Percentiles rank a stretch among this genome's conserved stretches.
phyloP scores from a whole-genome alignment of 176 grass and related monocot species.

The Saccharum officinarum region DNA sequence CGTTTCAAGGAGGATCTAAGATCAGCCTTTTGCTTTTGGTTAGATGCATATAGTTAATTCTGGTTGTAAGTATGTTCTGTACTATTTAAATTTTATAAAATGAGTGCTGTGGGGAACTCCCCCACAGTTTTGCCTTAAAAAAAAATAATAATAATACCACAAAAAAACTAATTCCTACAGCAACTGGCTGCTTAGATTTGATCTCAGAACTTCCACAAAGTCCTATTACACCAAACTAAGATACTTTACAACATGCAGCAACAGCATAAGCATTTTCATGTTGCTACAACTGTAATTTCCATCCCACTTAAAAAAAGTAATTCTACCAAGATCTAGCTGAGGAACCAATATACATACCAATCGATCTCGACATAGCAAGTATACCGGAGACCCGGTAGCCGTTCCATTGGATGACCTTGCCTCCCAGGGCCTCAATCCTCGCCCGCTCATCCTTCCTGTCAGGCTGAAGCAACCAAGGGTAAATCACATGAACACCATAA shows the following conservation, averaged over 20 bases:
- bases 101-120: no score
- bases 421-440: conserved; percentile 62
- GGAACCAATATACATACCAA: conserved; percentile 47
- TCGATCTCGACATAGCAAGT: conserved; percentile 80
- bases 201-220: background rate
- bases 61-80: no score
- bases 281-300: background rate
- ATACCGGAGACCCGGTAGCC: conserved; percentile 69
- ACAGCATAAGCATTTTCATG: background rate
- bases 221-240: background rate
- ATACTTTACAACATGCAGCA: background rate
- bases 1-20: no score
- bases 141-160: background rate
- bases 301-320: background rate
- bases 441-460: conserved; percentile 65
- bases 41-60: no score
- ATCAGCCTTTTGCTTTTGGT: no score
- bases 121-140: no score
- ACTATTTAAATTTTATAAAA: no score
- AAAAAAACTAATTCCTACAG: background rate
- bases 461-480: conserved; percentile 49
- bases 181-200: background rate
- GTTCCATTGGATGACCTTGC: conserved; percentile 78
- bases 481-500: background rate
- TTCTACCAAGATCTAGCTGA: conserved; percentile 14